Conservation (phyloP, 1,284 basidiomycete genomes). For the Meira miltonrushii region DNA sequence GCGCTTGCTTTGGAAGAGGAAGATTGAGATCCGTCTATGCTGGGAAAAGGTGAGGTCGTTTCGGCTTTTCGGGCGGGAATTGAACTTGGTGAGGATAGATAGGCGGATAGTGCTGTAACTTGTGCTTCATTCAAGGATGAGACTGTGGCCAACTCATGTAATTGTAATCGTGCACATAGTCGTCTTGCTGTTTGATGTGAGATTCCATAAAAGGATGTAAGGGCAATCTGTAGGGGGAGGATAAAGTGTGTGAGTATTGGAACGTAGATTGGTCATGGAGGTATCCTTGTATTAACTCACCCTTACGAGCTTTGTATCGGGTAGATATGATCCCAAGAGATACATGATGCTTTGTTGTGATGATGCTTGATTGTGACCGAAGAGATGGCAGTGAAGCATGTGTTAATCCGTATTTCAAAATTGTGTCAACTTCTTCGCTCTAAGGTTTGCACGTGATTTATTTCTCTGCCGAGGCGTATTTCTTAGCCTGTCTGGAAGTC, state of each 20-base stretch:
- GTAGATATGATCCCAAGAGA: conserved; percentile 47
- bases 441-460: too few species aligned
- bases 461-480: too few species aligned
- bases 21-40: background rate
- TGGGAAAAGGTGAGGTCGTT: conserved; percentile 4
- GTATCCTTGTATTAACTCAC: conserved; percentile 22
- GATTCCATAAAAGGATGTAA: conserved; percentile 78
- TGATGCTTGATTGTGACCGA: background rate
- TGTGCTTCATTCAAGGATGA: conserved; percentile 71
- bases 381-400: too few species aligned
- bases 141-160: conserved; percentile 71
- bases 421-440: too few species aligned
- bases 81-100: conserved; percentile 73
- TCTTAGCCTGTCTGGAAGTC: too few species aligned
- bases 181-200: conserved; percentile 68
- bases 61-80: conserved; percentile 60
- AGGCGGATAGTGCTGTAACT: conserved; percentile 75
- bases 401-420: too few species aligned
- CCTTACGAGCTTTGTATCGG: conserved; percentile 50
- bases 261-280: background rate
- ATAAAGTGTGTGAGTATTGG: background rate
- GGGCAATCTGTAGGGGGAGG: conserved; percentile 64
- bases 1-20: conserved; percentile 20
- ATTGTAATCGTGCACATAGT: conserved; percentile 78
- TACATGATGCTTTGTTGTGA: conserved; percentile 31